phyloP scores from a whole-genome alignment of 768 basidiomycete genomes.

The Tulasnella sp. region DNA sequence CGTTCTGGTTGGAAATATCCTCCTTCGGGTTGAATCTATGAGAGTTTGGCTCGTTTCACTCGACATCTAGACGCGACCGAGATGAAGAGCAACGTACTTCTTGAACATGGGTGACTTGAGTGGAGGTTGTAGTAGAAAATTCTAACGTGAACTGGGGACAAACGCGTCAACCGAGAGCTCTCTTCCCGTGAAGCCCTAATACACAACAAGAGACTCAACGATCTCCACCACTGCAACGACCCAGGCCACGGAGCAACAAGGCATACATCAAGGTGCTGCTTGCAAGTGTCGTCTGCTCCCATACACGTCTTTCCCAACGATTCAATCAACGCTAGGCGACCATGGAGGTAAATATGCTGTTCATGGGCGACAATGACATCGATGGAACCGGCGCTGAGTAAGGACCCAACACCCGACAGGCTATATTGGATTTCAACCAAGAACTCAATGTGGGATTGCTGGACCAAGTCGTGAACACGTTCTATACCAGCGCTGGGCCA shows the following conservation, averaged over 20 bases:
- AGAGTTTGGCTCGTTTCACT: background rate
- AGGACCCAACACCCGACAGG: slow-evolving; percentile 21
- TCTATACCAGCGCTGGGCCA: slow-evolving; percentile 81
- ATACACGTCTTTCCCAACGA: slow-evolving; percentile 6
- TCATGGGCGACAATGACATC: background rate
- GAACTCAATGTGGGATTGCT: slow-evolving; percentile 92
- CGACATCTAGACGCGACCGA: background rate
- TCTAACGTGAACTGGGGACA: slow-evolving; percentile 31
- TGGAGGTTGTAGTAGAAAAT: slow-evolving; percentile 34
- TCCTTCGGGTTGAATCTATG: slow-evolving; percentile 54
- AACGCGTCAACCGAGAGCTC: slow-evolving; percentile 22
- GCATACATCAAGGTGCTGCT: slow-evolving; percentile 1
- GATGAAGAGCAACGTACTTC: slow-evolving; percentile 12
- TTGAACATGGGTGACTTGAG: slow-evolving; percentile 26
- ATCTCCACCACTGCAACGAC: slow-evolving; percentile 19
- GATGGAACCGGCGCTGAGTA: slow-evolving; percentile 7
- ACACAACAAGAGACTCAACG: slow-evolving; percentile 18
- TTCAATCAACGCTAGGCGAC: slow-evolving; percentile 12
- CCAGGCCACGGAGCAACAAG: background rate
- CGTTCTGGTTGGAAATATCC: slow-evolving; percentile 88
- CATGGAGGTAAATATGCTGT: slow-evolving; percentile 14
- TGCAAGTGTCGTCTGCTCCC: slow-evolving; percentile 19
- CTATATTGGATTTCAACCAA: slow-evolving; percentile 70
- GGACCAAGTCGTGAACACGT: slow-evolving; percentile 91
- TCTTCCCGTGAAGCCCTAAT: slow-evolving; percentile 20